phyloP scores from a whole-genome alignment of 495 filamentous ascomycete genomes.

The Niebla homalea region DNA sequence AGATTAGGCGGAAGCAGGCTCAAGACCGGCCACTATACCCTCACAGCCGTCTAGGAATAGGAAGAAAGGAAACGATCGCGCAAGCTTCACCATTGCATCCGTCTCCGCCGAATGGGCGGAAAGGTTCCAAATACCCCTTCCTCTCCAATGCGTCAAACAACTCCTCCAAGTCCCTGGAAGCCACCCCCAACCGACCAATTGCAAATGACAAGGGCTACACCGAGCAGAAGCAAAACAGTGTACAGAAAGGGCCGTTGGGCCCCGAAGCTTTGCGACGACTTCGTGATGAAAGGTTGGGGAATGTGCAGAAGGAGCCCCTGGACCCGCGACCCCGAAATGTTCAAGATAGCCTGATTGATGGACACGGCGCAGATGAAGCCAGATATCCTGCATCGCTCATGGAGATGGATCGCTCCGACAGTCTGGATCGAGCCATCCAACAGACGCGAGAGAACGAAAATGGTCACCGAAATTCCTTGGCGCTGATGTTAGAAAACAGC shows the following conservation, averaged over 20 bases:
- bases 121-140: conserved; percentile 9
- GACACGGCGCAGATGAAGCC: not conserved
- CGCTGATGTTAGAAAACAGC: conserved; percentile 28
- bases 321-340: not conserved
- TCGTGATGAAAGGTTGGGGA: conserved; percentile 7
- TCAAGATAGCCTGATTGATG: conserved; percentile 1
- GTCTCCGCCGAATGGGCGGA: conserved; percentile 4
- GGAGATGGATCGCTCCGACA: conserved; percentile 3
- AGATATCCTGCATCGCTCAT: conserved; percentile 1
- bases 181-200: not conserved
- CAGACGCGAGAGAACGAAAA: conserved; percentile 48
- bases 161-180: not conserved
- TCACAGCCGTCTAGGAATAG: conserved; percentile 5
- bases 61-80: conserved; percentile 2
- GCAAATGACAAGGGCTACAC: not conserved
- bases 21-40: conserved; percentile 3
- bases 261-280: conserved; percentile 9
- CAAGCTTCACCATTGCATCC: not conserved
- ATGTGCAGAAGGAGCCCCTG: not conserved
- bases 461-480: conserved; percentile 30
- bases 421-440: not conserved
- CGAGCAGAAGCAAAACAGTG: not conserved
- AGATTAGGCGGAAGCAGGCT: not conserved
- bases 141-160: conserved; percentile 3
- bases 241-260: conserved; percentile 7